These are phyloP conservation scores for Colletotrichum aenigma DNA, from an alignment of 2,329 filamentous ascomycete genomes.

Conservation along the genomic window DNA sequence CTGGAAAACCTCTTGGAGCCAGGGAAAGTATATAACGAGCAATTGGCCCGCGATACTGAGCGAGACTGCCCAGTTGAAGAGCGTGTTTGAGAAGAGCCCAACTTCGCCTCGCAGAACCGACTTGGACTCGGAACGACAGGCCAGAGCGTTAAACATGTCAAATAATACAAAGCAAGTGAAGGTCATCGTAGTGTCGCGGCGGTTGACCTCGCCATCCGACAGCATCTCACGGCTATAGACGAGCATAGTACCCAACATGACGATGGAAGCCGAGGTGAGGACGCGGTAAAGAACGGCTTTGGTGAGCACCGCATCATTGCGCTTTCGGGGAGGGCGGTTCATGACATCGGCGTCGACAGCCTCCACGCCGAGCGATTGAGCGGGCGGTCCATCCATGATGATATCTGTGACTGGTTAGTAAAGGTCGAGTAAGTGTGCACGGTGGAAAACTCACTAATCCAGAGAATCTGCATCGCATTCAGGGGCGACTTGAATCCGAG, in stretches of 20 bases:
- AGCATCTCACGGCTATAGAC: slow-evolving; percentile 94
- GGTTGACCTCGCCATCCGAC: slow-evolving; percentile 79
- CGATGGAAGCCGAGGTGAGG: slow-evolving; percentile 83
- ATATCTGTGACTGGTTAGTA: slow-evolving; percentile 69
- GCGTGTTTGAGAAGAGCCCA: slow-evolving; percentile 80
- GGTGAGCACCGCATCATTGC: slow-evolving; percentile 91
- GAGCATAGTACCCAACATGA: slow-evolving; percentile 89
- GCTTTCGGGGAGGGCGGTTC: slow-evolving; percentile 82
- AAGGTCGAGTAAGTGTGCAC: neutral
- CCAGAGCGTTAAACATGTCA: slow-evolving; percentile 98
- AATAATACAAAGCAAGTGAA: slow-evolving; percentile 99
- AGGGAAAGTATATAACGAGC: slow-evolving; percentile 92
- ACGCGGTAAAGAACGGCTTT: slow-evolving; percentile 81
- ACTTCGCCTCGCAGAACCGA: slow-evolving; percentile 87
- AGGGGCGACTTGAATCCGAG: slow-evolving; percentile 94
- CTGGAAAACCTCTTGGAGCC: slow-evolving; percentile 93
- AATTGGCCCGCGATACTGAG: slow-evolving; percentile 85
- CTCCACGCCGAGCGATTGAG: slow-evolving; percentile 95
- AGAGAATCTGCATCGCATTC: slow-evolving; percentile 99
- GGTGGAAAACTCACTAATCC: slow-evolving; percentile 82
- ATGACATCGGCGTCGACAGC: slow-evolving; percentile 94
- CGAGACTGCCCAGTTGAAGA: slow-evolving; percentile 96
- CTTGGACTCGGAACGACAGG: slow-evolving; percentile 90
- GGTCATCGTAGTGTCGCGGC: slow-evolving; percentile 97
- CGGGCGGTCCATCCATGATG: slow-evolving; percentile 98